Evolutionary conservation across 1,284 basidiomycete genomes (phyloP).

Genomic region (Cryptococcus hybrid): DNA sequence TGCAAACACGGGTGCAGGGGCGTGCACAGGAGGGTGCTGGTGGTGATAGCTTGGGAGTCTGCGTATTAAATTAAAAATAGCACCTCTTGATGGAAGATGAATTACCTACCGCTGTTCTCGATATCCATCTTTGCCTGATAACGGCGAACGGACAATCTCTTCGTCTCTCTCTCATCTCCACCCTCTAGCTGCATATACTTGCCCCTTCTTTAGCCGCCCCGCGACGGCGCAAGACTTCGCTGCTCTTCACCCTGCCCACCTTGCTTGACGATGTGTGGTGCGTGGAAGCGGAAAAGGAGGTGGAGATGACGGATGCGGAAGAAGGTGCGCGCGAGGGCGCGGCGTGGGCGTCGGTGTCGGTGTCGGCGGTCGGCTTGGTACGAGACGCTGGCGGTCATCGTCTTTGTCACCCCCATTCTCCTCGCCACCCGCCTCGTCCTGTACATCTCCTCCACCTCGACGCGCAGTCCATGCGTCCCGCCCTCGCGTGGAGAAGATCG

Average conservation of each 20-base stretch:
- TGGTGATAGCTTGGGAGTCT: conserved; percentile 4
- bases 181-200: conserved; percentile 23
- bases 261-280: conserved; percentile 14
- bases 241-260: conserved; percentile 10
- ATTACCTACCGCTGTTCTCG: not conserved
- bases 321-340: not conserved
- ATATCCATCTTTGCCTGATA: not conserved
- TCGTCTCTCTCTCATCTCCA: not conserved
- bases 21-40: conserved; percentile 8
- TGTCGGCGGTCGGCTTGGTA: not conserved
- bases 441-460: not conserved
- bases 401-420: not conserved
- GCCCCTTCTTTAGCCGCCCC: conserved; percentile 13
- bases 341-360: too few species aligned
- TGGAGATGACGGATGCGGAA: conserved; percentile 8
- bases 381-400: not conserved
- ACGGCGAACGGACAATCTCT: conserved; percentile 7
- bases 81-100: not conserved
- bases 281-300: conserved; percentile 12
- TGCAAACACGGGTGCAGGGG: conserved; percentile 9
- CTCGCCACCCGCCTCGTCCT: not conserved
- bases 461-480: too few species aligned
- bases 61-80: not conserved
- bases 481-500: not conserved
- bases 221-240: conserved; percentile 17